phyloP scores from a whole-genome alignment of 768 basidiomycete genomes.

The Psilocybe sp. region DNA sequence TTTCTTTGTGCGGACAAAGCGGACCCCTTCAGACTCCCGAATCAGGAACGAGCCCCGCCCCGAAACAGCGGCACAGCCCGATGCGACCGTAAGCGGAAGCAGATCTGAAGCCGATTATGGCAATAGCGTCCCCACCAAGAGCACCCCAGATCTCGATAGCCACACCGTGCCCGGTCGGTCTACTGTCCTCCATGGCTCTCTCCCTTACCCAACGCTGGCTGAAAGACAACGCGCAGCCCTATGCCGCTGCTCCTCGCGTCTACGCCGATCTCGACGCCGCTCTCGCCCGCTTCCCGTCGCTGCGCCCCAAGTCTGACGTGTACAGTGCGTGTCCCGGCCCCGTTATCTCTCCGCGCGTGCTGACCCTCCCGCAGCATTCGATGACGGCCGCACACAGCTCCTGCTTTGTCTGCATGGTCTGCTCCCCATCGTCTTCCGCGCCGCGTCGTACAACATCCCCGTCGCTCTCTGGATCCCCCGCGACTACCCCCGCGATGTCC shows the following conservation, averaged over 20 bases:
- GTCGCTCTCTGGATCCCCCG: slow-evolving; percentile 83
- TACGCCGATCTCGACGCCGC: slow-evolving; percentile 60
- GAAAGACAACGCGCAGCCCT: slow-evolving; percentile 57
- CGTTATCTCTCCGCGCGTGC: slow-evolving; percentile 6
- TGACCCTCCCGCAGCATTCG: slow-evolving; percentile 61
- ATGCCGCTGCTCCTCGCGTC: slow-evolving; percentile 53
- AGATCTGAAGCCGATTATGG: no score
- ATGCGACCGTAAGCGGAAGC: no score
- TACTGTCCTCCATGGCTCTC: slow-evolving; percentile 18
- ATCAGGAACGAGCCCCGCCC: slow-evolving; percentile 21
- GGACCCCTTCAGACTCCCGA: slow-evolving; percentile 28
- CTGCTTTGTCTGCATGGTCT: slow-evolving; percentile 90
- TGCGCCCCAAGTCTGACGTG: slow-evolving; percentile 78
- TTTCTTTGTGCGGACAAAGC: slow-evolving; percentile 13
- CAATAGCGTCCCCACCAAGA: not conserved
- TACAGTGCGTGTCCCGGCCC: slow-evolving; percentile 52
- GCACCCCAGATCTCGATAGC: not conserved
- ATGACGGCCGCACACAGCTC: slow-evolving; percentile 91
- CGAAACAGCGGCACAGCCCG: slow-evolving; percentile 1
- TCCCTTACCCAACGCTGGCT: slow-evolving; percentile 63
- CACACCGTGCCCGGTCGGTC: slow-evolving; percentile 3
- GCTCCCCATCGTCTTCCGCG: slow-evolving; percentile 79
- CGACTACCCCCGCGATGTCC: slow-evolving; percentile 81
- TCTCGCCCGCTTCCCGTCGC: slow-evolving; percentile 50
- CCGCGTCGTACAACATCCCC: slow-evolving; percentile 88